Evolutionary conservation across 2,329 filamentous ascomycete genomes (phyloP), one percentile per base, ranked within the genome.

Genomic region (Hymenoscyphus infarciens): DNA sequence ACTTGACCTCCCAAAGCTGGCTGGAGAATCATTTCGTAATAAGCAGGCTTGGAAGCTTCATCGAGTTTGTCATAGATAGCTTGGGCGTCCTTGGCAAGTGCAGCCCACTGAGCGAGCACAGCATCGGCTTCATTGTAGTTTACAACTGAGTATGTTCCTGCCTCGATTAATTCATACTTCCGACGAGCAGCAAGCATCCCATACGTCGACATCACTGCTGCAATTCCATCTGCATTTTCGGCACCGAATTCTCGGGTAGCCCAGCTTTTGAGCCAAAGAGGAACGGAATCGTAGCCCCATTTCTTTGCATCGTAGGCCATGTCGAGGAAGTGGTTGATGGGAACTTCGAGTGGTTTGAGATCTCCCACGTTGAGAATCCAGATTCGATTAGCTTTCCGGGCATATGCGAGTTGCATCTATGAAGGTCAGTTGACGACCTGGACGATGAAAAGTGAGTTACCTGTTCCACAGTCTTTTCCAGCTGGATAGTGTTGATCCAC

Each of bases 341-440:
- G 85, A 16, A 89, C 79, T 75, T 89, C 84, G 75, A 73, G 68
- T 0, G 82, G 81, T 70, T 87, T 87, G 49, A 87, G 76, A 69
- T 88, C 85, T n/a, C 84, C 84, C 5, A 87, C 82, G 64, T 88
- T 88, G 45, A 85, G 81, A 54, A 87, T 80, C 85, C 85, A 87
- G 55, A 87, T 84, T 2, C 71, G 59, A 78, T 79, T 58, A 77
- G 78, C 25, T 81, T 82, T 5, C 79, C 82, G 77, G 31, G 83
- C 79, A 63, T 86, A 82, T 1, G 87, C 82, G 5, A 87, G 79
- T 67, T 82, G 80, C 82, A 89, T 85, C 74, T 89, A 82, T 4
- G 6, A 3, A 2, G 31, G 25, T 60, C n/a, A 58, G 31, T 7
- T 19, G 54, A 35, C 15, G 2, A 8, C 2, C 5, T 22, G 15